These are phyloP conservation scores for Dactylonectria estremocensis DNA, from an alignment of 2,329 filamentous ascomycete species.

Conservation along the genomic window DNA sequence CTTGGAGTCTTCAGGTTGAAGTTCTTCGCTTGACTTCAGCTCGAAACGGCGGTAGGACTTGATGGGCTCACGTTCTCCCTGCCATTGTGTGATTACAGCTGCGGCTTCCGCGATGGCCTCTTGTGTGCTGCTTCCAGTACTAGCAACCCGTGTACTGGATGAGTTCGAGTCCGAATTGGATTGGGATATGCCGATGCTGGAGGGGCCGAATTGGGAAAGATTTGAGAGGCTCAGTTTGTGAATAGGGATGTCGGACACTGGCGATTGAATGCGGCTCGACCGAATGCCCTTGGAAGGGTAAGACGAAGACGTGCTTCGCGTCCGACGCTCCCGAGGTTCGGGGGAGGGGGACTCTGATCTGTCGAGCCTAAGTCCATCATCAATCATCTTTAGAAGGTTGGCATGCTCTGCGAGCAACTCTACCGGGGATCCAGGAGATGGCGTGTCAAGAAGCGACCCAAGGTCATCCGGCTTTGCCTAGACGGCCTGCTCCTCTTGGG, in stretches of 20 bases:
- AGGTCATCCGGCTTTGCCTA: constrained; percentile 25
- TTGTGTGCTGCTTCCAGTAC: constrained; percentile 33
- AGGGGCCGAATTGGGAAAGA: constrained; percentile 49
- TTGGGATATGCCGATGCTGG: constrained; percentile 49
- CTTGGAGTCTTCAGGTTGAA: constrained; percentile 38
- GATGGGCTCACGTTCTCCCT: constrained; percentile 42
- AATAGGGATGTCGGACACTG: constrained; percentile 37
- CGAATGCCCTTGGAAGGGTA: constrained; percentile 47
- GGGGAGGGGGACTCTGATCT: constrained; percentile 34
- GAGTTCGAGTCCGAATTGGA: constrained; percentile 50
- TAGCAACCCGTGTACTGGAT: constrained; percentile 25
- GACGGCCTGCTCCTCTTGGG: constrained; percentile 31
- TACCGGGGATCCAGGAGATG: constrained; percentile 5
- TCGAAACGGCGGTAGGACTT: constrained; percentile 46
- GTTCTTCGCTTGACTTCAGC: constrained; percentile 47
- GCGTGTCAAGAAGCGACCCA: constrained; percentile 12
- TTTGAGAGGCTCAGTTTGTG: constrained; percentile 49
- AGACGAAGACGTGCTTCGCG: constrained; percentile 52
- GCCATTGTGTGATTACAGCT: constrained; percentile 46
- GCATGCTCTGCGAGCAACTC: constrained; percentile 38
- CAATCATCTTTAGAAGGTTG: constrained; percentile 37
- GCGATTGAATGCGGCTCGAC: constrained; percentile 48
- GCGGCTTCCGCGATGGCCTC: constrained; percentile 46
- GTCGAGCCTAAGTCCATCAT: constrained; percentile 28
- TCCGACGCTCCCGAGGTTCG: constrained; percentile 17